Evolutionary conservation across 495 filamentous ascomycete species (phyloP).

Genomic region (Penicillium ucsense): DNA sequence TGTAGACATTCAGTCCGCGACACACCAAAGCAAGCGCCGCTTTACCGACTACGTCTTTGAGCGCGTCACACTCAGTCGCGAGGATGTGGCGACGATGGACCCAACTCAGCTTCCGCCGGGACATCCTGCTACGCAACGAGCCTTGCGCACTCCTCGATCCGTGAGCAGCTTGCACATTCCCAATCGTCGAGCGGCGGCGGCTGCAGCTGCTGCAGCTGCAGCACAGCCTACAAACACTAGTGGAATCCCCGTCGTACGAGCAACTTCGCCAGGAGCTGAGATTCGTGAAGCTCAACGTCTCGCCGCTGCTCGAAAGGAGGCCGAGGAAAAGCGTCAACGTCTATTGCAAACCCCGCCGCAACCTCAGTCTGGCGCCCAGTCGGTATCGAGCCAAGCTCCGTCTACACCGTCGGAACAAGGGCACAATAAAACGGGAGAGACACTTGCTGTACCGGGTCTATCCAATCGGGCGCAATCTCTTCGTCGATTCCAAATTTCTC

Average conservation of each 20-base stretch:
- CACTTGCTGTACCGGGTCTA: conserved; percentile 5
- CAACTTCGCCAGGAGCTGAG: conserved; percentile 38
- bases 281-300: conserved; percentile 29
- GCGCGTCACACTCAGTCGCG: conserved; percentile 23
- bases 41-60: conserved; percentile 43
- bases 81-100: conserved; percentile 8
- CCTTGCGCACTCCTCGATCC: conserved; percentile 29
- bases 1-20: conserved; percentile 37
- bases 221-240: conserved; percentile 4
- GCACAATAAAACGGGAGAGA: background rate
- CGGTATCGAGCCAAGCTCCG: background rate
- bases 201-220: no score
- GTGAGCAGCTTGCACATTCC: conserved; percentile 30
- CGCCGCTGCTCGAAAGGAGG: conserved; percentile 21
- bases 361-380: conserved; percentile 6
- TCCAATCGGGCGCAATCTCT: conserved; percentile 14
- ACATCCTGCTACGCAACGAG: conserved; percentile 13
- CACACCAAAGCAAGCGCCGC: conserved; percentile 39
- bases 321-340: conserved; percentile 20
- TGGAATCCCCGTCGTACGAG: conserved; percentile 30
- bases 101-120: conserved; percentile 11
- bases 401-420: background rate
- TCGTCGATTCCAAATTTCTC: conserved; percentile 36
- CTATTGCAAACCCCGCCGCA: conserved; percentile 19
- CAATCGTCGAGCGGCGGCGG: conserved; percentile 2